Percentiles rank a stretch among this genome's conserved stretches.
These are phyloP conservation scores for Agrocybe pediades DNA, from an alignment of 768 basidiomycete species.

Conservation along the genomic window DNA sequence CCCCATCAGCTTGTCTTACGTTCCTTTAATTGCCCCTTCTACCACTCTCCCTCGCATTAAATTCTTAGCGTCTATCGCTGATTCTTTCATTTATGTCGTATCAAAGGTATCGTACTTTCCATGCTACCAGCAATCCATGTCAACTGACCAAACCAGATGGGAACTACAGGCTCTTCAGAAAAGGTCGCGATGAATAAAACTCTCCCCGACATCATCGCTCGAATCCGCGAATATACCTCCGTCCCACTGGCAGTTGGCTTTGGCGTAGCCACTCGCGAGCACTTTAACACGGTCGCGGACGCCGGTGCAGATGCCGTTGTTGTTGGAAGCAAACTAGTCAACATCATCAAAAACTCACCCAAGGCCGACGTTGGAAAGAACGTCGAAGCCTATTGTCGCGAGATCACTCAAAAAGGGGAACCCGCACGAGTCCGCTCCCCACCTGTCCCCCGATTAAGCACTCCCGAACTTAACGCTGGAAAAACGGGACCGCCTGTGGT, in stretches of 20 bases:
- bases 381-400: conserved; percentile 75
- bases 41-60: conserved; percentile 86
- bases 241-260: conserved; percentile 96
- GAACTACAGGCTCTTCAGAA: conserved; percentile 92
- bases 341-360: conserved; percentile 71
- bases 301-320: conserved; percentile 97
- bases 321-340: conserved; percentile 85
- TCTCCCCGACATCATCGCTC: conserved; percentile 81
- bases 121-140: background rate
- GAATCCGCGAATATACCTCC: conserved; percentile 76
- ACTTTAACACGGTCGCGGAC: conserved; percentile 83
- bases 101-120: conserved; percentile 74
- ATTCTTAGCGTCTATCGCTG: conserved; percentile 91
- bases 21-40: conserved; percentile 94
- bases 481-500: conserved; percentile 27
- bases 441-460: conserved; percentile 24
- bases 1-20: conserved; percentile 77
- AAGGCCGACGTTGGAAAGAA: conserved; percentile 46
- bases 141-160: conserved; percentile 63
- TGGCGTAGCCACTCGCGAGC: conserved; percentile 87
- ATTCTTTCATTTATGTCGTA: conserved; percentile 98
- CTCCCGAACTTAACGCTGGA: conserved; percentile 27
- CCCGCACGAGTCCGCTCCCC: conserved; percentile 36
- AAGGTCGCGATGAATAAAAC: conserved; percentile 67
- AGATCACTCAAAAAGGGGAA: conserved; percentile 54